Evolutionary conservation across 2,329 filamentous ascomycete species (phyloP).

Genomic region (Claviceps cyperi): DNA sequence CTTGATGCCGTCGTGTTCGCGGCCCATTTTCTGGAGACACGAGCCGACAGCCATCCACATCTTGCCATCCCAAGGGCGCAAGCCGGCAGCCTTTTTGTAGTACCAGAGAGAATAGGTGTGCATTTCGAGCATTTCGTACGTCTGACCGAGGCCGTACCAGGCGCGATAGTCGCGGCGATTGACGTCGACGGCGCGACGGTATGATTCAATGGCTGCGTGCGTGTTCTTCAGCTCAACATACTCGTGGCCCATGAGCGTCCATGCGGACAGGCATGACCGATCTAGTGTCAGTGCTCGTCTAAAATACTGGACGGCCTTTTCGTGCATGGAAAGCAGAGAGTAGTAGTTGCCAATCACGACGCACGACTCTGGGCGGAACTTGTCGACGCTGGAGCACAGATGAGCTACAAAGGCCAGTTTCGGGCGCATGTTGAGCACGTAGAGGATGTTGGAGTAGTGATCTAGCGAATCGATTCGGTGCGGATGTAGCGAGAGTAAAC

Average conservation of each 20-base stretch:
- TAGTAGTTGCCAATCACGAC: conserved; percentile 98
- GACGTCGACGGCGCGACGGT: conserved; percentile 85
- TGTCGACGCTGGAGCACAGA: conserved; percentile 79
- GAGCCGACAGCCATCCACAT: conserved; percentile 97
- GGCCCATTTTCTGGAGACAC: conserved; percentile 79
- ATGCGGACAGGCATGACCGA: conserved; percentile 79
- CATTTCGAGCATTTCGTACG: conserved; percentile 96
- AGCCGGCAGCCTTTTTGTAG: conserved; percentile 84
- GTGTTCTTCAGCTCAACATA: conserved; percentile 98
- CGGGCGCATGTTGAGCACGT: conserved; percentile 75
- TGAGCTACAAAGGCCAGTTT: conserved; percentile 89
- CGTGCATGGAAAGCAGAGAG: conserved; percentile 82
- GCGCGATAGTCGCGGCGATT: conserved; percentile 94
- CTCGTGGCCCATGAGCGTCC: conserved; percentile 98
- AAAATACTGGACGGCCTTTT: conserved; percentile 98
- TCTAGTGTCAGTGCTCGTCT: conserved; percentile 82
- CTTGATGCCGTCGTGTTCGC: conserved; percentile 82
- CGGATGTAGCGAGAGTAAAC: conserved; percentile 61
- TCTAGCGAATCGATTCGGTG: conserved; percentile 78
- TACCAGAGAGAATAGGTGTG: conserved; percentile 95
- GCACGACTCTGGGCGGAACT: conserved; percentile 92
- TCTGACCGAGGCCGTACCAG: conserved; percentile 94
- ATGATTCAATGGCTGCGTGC: conserved; percentile 93
- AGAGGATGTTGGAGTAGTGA: conserved; percentile 94
- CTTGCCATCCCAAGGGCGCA: conserved; percentile 92